Evolutionary conservation across 352 stramenopile species (phyloP), one percentile per base, ranked within the genome.

Genomic region (Phytophthora colocasiae): DNA sequence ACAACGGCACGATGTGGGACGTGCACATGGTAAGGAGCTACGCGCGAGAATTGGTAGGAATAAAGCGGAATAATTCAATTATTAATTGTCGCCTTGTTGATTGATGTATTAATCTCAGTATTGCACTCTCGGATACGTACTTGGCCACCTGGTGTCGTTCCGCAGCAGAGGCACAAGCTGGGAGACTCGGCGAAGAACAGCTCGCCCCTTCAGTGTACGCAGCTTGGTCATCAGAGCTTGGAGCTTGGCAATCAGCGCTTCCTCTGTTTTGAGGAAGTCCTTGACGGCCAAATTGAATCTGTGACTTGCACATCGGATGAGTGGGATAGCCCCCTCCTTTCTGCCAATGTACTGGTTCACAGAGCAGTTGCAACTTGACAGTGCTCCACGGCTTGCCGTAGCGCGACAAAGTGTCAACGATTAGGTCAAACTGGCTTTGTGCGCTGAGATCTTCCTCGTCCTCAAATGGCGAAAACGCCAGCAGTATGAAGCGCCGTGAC

Each of bases 291-390:
- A 12, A 36, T 36, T 36, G 9, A 36, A 36, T 36, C 31, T 11
- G 1, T 36, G 31, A 4, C 7, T 36, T 11, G 31, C 31, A 12
- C 31, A 36, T 36, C 31, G 8, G 9, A 36, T 36, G 31, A 36
- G 9, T 2, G 31, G 31, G 9, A 36, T 36, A 11, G 31, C 31
- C 8, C 31, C 31, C 31, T 36, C 31, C 9, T 36, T 36, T 10
- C 31, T 1, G 7, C 9, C 31, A 36, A 36, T 36, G 9, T 36
- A 36, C 31, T 36, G 31, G 27, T 73, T 68, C 6, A 68, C 64
- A 2, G 51, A 64, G 27, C 57, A 63, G 50, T 64, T 60, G n/a
- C 62, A 68, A 68, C 11, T 43, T 11, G n/a, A 64, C 64, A 12
- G 57, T 8, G 26, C 9, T 34, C 64, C 49, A 67, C 2, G 51